Evolutionary conservation across 2,329 filamentous ascomycete genomes (phyloP), one percentile per base, ranked within the genome.

Genomic region (Aschersonia sp.): DNA sequence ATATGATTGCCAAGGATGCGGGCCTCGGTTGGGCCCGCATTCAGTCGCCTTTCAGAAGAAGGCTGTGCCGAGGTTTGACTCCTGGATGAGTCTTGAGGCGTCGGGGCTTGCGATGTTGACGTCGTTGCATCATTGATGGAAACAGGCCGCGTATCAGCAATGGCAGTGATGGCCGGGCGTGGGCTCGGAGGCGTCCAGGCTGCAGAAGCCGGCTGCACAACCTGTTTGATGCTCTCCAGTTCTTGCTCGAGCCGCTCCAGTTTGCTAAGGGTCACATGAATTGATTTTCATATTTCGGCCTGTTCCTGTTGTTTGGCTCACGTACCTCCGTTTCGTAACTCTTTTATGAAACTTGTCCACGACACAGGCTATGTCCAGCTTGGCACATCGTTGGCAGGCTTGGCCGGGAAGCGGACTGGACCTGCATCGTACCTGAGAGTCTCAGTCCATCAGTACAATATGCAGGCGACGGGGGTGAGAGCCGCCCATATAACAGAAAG

Each of bases 191-290:
- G 58, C 35, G 59, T 57, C 57, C 58, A 60, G 28, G 12, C 30
- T 50, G 40, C 7, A 38, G 35, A 38, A 41, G 47, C 52, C 28
- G 56, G 60, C 10, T 63, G 59, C 42, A 78, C 74, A 43, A 67
- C 71, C 52, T 75, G 66, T 54, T 75, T 75, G 55, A 77, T 76
- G 55, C 62, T 72, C 52, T 65, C 69, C n/a, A 77, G 67, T 55
- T 77, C 74, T 51, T 73, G 69, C 46, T 72, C 73, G 4, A 77
- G 62, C 51, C 74, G 69, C 52, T 78, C 74, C 3, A 78, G 62
- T 56, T 78, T 77, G 54, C 74, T 77, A 44, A 3, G 31, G 40
- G 6, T 9, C 31, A 20, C n/a, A n/a, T 40, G 31, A 3, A 3
- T 29, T 40, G 5, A 10, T 20, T 6, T 30, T 35, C 31, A 5